Evolutionary conservation across 2,329 filamentous ascomycete genomes (phyloP), one percentile per base, ranked within the genome.

Genomic region (Bipolaris cookei): DNA sequence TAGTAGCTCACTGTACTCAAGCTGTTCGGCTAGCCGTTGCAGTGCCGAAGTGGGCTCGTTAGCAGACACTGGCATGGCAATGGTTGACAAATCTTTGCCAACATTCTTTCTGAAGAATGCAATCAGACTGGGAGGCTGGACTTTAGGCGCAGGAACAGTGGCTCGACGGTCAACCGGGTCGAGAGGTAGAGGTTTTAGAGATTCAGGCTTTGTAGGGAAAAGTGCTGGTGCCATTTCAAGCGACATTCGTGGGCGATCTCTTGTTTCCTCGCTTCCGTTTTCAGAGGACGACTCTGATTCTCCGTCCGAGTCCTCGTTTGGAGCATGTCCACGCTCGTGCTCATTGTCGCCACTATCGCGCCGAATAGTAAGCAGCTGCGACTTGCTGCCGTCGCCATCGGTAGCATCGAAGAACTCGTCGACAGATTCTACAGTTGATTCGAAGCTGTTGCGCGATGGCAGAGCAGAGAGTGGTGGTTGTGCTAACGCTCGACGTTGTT

Each of bases 21-120:
- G 78, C 70, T 94, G 90, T 76, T 99, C 95, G 0, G 94, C 90
- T 3, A 93, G 84, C 59, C 94, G 89, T 75, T 99, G 95, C 4
- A 98, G 82, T 10, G 96, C 80, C 0, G 94, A 97, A 1, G 88
- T 86, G 0, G 95, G 95, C 74, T 99, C 95, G 76, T 99, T 99
- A 21, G 94, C 89, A 4, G 94, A 96, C 1, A 97, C 95, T 0
- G 95, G 95, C 94, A 98, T 98, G 45, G 92, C 93, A 64, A 99
- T 96, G 2, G 92, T 96, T 58, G 92, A 97, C 46, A 99, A 82
- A 76, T 99, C 95, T 77, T 99, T 99, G 72, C 95, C 95, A 8
- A 98, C 95, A 67, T 99, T 99, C 77, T 98, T 99, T 65, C 95
- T 88, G 30, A 98, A 83, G 75, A 98, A 97, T 0, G 91, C 91